Evolutionary conservation across 129 eudicot species (phyloP), one percentile per base, ranked within the genome.

Genomic region (Flaveria linearis): DNA sequence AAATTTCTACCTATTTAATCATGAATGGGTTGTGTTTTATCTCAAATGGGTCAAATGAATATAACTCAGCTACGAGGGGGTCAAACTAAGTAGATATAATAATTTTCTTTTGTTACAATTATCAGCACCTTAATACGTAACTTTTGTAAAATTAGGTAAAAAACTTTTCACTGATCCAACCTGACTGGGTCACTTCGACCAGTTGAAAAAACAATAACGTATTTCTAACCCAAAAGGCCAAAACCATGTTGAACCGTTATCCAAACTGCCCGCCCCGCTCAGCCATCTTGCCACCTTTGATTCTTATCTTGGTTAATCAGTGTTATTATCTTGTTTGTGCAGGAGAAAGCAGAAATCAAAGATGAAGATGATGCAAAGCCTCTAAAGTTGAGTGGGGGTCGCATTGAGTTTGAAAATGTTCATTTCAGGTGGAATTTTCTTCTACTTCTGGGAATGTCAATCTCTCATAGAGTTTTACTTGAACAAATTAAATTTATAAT

Each of bases 281-380:
- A 30, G 36, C 41, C 41, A 63, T 64, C 69, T 9, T 46, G 60
- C 71, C n/a, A n/a, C 33, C 47, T 68, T 36, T 25, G 43, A 55
- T 49, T 47, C 26, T 62, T 62, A 11, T 78, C 46, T 43, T 69
- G 22, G 61, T 47, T 71, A 4, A 42, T 50, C 26, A 14, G 57
- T 45, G 26, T 73, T 68, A 4, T 56, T 68, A 43, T 49, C 14
- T 77, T 45, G 28, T 26, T 55, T 62, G 43, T 84, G 64, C 84
- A 94, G 98, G 98, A 88, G 76, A 91, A 81, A 72, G 83, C 96
- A 61, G 96, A 87, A 45, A 76, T 94, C 72, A 84, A 77, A 77
- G 98, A 94, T 57, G 84, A 78, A 20, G 83, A 82, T 72, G 85
- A 80, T 75, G 96, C 96, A 25, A 87, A 87, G 81, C 91, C 91